Conservation (phyloP, 2,329 filamentous ascomycete species). For the Macrophomina pseudophaseolina region DNA sequence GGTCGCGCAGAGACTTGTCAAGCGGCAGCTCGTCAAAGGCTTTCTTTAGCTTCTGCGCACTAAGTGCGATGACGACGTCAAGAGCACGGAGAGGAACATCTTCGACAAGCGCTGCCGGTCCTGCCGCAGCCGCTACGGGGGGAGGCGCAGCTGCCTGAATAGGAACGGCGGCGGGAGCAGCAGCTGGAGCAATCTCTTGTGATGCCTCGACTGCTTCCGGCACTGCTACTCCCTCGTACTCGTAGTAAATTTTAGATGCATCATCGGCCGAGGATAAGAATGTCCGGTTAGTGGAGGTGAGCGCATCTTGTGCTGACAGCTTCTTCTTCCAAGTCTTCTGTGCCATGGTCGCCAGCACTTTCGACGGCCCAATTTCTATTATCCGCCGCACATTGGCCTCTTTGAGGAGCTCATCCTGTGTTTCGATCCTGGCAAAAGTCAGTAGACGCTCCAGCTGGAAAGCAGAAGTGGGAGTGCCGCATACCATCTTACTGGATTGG, state of each 20-base stretch:
- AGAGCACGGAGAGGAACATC: not conserved
- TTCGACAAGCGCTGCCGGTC: not conserved
- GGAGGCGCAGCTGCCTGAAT: no score
- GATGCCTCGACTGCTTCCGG: not conserved
- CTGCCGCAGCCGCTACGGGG: not conserved
- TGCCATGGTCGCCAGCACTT: constrained; percentile 19
- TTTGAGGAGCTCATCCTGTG: constrained; percentile 15
- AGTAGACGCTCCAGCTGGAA: no score
- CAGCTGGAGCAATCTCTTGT: not conserved
- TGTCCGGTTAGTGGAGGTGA: not conserved
- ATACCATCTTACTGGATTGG: not conserved
- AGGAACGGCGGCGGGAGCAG: not conserved
- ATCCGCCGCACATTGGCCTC: not conserved
- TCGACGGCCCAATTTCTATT: constrained; percentile 12
- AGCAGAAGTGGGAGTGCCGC: not conserved
- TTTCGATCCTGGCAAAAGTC: constrained; percentile 12
- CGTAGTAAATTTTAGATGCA: not conserved
- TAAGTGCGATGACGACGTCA: constrained; percentile 3
- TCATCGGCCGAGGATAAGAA: not conserved
- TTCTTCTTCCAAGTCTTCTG: constrained; percentile 12
- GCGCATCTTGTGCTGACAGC: not conserved
- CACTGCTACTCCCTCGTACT: not conserved
- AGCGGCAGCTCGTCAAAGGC: constrained; percentile 20
- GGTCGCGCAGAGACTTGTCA: constrained; percentile 23
- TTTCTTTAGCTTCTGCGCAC: constrained; percentile 9